phyloP scores from a whole-genome alignment of 441 rosid species.

The Flueggea neowawraea region DNA sequence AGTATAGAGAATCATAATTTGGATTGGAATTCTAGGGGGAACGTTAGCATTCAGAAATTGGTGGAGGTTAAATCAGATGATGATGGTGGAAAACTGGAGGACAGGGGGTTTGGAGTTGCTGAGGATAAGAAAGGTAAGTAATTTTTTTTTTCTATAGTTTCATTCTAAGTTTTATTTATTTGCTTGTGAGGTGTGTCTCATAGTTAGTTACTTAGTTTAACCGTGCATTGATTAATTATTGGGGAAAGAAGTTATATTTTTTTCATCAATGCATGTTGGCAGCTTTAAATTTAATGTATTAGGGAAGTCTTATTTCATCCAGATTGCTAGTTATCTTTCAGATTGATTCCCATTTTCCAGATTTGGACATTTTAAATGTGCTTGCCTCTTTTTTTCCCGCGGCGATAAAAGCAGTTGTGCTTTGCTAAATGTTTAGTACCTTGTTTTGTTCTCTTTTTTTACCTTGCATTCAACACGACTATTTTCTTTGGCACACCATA shows the following conservation, averaged over 20 bases:
- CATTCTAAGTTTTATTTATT: neutral
- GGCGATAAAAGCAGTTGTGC: no score
- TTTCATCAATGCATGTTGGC: no score
- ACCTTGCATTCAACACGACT: no score
- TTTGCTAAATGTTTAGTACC: no score
- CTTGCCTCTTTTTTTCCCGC: no score
- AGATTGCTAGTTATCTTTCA: neutral
- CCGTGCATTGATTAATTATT: neutral
- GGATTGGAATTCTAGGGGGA: constrained; percentile 32
- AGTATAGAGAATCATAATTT: constrained; percentile 23
- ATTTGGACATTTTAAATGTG: constrained; percentile 5
- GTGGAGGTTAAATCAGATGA: constrained; percentile 34
- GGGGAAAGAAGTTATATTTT: no score
- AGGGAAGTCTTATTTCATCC: neutral
- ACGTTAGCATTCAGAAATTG: constrained; percentile 22
- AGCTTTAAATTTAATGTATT: no score
- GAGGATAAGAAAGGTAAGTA: constrained; percentile 49
- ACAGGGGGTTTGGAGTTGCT: constrained; percentile 20
- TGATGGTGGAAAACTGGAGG: constrained; percentile 26
- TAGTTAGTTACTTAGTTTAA: neutral
- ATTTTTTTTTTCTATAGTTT: neutral
- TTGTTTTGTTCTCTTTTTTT: no score
- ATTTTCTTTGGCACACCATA: no score
- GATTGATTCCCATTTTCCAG: neutral
- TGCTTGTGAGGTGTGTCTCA: neutral